phyloP scores from a whole-genome alignment of 345 rosid genomes.

The Gossypium ekmanianum region DNA sequence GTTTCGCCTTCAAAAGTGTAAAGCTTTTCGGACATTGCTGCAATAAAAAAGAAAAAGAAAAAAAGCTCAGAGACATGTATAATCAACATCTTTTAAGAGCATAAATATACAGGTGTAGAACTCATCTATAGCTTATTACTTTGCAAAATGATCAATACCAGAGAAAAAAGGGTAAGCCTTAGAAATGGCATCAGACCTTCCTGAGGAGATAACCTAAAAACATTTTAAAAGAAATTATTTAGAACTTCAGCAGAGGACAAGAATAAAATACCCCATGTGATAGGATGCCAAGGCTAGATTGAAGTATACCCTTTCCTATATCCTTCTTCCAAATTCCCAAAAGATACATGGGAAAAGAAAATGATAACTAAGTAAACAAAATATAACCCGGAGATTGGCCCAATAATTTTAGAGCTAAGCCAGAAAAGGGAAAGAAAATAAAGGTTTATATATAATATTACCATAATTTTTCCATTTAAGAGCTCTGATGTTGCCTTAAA shows the following conservation, averaged over 20 bases:
- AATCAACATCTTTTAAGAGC: constrained; percentile 7
- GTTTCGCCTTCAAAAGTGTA: constrained; percentile 71
- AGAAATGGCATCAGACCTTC: constrained; percentile 62
- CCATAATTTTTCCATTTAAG: constrained; percentile 68
- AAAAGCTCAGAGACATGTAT: constrained; percentile 11
- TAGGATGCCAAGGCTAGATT: background rate
- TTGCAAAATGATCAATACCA: constrained; percentile 41
- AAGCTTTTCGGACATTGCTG: constrained; percentile 77
- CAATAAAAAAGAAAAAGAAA: constrained; percentile 10
- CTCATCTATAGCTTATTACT: constrained; percentile 2
- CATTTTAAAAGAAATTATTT: background rate
- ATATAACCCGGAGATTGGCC: constrained; percentile 4
- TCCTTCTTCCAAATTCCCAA: constrained; percentile 11
- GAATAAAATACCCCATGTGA: background rate
- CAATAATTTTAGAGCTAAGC: constrained; percentile 1
- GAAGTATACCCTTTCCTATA: background rate
- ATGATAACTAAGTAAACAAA: background rate
- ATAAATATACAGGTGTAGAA: constrained; percentile 8
- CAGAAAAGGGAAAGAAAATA: background rate
- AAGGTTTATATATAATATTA: constrained; percentile 20
- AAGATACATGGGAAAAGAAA: constrained; percentile 10
- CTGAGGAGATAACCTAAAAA: constrained; percentile 69
- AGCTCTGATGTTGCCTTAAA: constrained; percentile 54
- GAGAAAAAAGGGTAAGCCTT: constrained; percentile 73
- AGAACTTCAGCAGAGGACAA: background rate